Conservation (phyloP, 441 rosid species). For the Populus tomentosa region DNA sequence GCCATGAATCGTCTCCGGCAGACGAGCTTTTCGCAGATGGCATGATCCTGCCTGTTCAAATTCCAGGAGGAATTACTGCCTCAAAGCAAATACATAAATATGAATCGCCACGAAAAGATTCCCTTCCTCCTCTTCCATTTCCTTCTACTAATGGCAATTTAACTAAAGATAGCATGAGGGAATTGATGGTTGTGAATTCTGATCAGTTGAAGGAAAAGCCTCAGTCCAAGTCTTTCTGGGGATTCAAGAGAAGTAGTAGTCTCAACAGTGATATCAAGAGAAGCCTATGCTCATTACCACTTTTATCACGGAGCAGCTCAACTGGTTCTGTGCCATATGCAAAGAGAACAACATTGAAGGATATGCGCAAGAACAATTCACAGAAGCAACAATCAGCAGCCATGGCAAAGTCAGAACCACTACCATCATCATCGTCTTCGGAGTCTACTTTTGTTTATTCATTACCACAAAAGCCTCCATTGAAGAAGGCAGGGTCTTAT, state of each 20-base stretch:
- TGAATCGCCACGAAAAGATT: constrained; percentile 24
- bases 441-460: constrained; percentile 34
- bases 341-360: constrained; percentile 27
- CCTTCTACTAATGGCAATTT: neutral
- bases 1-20: constrained; percentile 53
- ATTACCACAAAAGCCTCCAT: constrained; percentile 40
- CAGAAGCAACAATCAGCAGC: constrained; percentile 26
- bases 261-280: constrained; percentile 52
- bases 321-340: constrained; percentile 47
- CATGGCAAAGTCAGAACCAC: constrained; percentile 16
- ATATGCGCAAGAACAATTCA: constrained; percentile 31
- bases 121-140: constrained; percentile 34
- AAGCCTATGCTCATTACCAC: constrained; percentile 53
- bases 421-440: constrained; percentile 17
- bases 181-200: neutral
- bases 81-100: constrained; percentile 17
- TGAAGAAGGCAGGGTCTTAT: constrained; percentile 43
- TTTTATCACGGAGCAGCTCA: constrained; percentile 63
- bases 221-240: constrained; percentile 57
- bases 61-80: constrained; percentile 11
- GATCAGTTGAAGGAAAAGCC: constrained; percentile 33
- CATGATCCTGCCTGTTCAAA: constrained; percentile 55
- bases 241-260: constrained; percentile 70
- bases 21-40: constrained; percentile 74
- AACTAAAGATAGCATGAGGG: constrained; percentile 22